phyloP scores from a whole-genome alignment of 2,329 filamentous ascomycete species.

The Penicillium polonicum region DNA sequence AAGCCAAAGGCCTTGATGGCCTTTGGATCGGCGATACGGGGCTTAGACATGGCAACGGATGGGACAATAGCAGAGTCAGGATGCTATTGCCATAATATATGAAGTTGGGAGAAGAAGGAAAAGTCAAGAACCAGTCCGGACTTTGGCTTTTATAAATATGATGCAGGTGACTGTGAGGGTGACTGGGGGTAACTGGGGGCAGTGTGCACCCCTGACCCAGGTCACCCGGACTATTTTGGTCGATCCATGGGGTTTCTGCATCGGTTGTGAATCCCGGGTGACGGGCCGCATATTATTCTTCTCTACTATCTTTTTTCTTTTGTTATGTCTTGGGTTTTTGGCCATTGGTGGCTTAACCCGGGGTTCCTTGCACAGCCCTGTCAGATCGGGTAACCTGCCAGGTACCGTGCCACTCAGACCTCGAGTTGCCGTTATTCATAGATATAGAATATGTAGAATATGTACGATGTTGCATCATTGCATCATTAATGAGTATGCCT shows the following conservation, averaged over 20 bases:
- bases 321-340: background rate
- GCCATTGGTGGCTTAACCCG: constrained; percentile 1
- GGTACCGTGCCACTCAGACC: constrained; percentile 10
- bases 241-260: constrained; percentile 5
- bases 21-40: constrained; percentile 12
- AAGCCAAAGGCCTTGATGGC: constrained; percentile 42
- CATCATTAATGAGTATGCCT: background rate
- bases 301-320: background rate
- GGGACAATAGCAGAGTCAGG: background rate
- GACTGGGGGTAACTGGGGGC: background rate
- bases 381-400: constrained; percentile 9
- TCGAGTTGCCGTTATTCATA: background rate
- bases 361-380: constrained; percentile 4
- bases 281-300: constrained; percentile 1
- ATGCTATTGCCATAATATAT: constrained; percentile 6
- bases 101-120: background rate
- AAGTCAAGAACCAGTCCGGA: background rate
- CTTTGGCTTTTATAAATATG: constrained; percentile 11
- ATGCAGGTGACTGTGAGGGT: constrained; percentile 1
- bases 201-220: constrained; percentile 11
- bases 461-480: background rate
- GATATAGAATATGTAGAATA: background rate
- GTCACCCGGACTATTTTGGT: constrained; percentile 5
- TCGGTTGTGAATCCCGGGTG: background rate
- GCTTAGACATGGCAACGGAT: constrained; percentile 20